These are phyloP conservation scores for Theileria equi DNA, from an alignment of 169 alveolate species.

Conservation along the genomic window DNA sequence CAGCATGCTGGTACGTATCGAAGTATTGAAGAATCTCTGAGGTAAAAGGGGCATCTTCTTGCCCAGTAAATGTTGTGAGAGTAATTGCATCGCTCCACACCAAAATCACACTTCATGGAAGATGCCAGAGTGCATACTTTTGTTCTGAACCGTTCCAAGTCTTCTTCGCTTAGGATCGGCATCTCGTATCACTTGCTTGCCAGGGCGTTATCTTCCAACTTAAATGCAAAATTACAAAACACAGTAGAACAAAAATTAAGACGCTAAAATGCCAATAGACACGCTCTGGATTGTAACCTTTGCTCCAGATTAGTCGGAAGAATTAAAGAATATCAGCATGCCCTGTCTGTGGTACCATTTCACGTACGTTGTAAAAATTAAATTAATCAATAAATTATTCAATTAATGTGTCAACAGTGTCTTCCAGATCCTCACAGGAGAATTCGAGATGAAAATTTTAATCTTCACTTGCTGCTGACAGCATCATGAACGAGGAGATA, in stretches of 20 bases:
- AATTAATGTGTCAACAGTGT: not conserved
- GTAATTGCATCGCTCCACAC: constrained; percentile 80
- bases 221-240: too few species aligned
- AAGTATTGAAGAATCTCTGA: constrained; percentile 74
- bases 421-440: not conserved
- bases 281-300: too few species aligned
- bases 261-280: too few species aligned
- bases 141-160: constrained; percentile 79
- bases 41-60: constrained; percentile 80
- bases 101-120: constrained; percentile 78
- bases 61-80: constrained; percentile 83
- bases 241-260: not conserved
- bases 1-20: constrained; percentile 81
- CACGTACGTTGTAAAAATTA: not conserved
- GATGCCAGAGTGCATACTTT: constrained; percentile 77
- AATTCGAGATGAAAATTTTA: not conserved
- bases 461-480: not conserved
- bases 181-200: constrained; percentile 13
- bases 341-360: too few species aligned
- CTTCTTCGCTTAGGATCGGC: constrained; percentile 81
- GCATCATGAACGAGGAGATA: too few species aligned
- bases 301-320: too few species aligned
- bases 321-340: too few species aligned
- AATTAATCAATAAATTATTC: not conserved
- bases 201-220: not conserved